phyloP scores from a whole-genome alignment of 1,284 basidiomycete genomes.

The Trametes sp. region DNA sequence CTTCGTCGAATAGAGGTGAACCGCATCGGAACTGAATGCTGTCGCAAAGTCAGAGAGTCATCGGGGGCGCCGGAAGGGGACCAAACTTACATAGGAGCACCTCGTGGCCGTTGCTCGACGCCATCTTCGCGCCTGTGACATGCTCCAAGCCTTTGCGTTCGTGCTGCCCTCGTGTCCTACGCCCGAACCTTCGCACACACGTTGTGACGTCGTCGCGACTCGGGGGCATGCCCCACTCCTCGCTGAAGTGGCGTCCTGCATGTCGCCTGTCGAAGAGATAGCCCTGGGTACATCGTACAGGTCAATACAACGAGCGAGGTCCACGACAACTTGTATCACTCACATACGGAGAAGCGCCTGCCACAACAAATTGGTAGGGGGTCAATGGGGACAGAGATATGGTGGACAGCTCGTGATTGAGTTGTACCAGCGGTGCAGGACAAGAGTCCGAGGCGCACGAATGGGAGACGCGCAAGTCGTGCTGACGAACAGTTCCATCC shows the following conservation, averaged over 20 bases:
- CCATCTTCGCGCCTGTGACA: constrained; percentile 84
- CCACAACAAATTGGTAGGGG: constrained; percentile 79
- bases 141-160: constrained; percentile 58
- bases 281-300: constrained; percentile 59
- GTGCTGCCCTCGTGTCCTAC: constrained; percentile 48
- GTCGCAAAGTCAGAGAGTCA: constrained; percentile 18
- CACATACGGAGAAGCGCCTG: constrained; percentile 75
- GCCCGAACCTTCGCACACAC: constrained; percentile 87
- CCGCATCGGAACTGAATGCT: constrained; percentile 84
- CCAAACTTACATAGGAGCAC: constrained; percentile 59
- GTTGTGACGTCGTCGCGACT: constrained; percentile 63
- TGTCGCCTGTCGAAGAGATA: constrained; percentile 91
- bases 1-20: constrained; percentile 82
- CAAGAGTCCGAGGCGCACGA: constrained; percentile 61
- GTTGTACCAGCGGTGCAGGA: constrained; percentile 71
- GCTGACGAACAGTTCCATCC: constrained; percentile 83
- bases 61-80: not conserved
- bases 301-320: not conserved
- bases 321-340: constrained; percentile 30
- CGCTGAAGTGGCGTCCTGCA: constrained; percentile 65
- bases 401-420: constrained; percentile 67
- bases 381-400: constrained; percentile 73
- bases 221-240: constrained; percentile 77
- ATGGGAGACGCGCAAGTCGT: constrained; percentile 82
- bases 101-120: constrained; percentile 80